phyloP scores from a whole-genome alignment of 208 protist species.

The Acanthamoeba divionensis region DNA sequence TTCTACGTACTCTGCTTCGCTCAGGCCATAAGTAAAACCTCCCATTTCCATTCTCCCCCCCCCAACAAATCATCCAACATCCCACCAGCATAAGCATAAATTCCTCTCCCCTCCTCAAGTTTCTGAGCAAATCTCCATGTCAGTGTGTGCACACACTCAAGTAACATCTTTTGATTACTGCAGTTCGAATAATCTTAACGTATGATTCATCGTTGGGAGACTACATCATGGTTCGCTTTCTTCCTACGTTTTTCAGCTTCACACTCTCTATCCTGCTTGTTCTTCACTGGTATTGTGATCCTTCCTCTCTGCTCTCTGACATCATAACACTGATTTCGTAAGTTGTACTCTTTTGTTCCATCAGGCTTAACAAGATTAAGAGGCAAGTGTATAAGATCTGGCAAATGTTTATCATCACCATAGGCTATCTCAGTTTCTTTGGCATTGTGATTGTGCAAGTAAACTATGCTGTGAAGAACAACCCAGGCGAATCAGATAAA shows the following conservation, averaged over 20 bases:
- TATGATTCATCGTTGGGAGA: neutral
- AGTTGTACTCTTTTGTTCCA: too few relatives aligned
- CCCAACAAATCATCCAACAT: too few relatives aligned
- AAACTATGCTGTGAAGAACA: neutral
- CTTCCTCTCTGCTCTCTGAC: neutral
- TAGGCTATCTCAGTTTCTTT: conserved; percentile 45
- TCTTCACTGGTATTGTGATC: conserved; percentile 9
- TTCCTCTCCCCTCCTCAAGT: too few relatives aligned
- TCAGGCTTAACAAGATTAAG: conserved; percentile 51
- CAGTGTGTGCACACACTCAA: too few relatives aligned
- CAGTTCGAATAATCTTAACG: conserved; percentile 29
- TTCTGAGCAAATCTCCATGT: too few relatives aligned
- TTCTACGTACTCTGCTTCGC: conserved; percentile 36
- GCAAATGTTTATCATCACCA: conserved; percentile 21
- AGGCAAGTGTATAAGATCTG: conserved; percentile 29
- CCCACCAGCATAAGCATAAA: too few relatives aligned
- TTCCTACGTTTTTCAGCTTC: conserved; percentile 9
- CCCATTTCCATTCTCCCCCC: too few relatives aligned
- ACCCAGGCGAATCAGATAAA: neutral
- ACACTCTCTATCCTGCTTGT: conserved; percentile 38
- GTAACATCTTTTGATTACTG: neutral
- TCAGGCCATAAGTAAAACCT: conserved; percentile 36
- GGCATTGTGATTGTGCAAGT: conserved; percentile 1
- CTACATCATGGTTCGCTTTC: conserved; percentile 10
- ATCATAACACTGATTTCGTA: neutral